Evolutionary conservation across 1,284 basidiomycete species (phyloP), one percentile per base, ranked within the genome.

Genomic region (Irpex sp.): DNA sequence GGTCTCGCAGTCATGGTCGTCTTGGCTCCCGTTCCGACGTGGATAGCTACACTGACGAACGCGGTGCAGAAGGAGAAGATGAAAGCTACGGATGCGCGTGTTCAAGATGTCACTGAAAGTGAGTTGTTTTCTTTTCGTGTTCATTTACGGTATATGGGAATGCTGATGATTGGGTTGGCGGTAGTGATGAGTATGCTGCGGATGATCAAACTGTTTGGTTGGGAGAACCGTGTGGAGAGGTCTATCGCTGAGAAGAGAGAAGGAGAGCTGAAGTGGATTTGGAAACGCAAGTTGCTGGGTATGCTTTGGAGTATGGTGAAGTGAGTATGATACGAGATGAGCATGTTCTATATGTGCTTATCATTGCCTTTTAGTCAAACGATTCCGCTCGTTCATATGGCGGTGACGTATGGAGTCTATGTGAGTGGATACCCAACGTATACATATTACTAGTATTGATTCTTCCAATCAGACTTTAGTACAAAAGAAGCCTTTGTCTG

Each of bases 311-410:
- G 69, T 54, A 70, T 67, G 59, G 66, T 77, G 64, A 82, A 78
- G 78, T 81, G 34, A 57, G 79, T 73, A 4, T 21, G 9, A 13
- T 44, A 40, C 34, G 13, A 52, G 17, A 11, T 1, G 9, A 8
- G 26, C 5, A 7, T 19, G 8, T 19, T 52, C 19, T 3, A 19
- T 7, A 37, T 19, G 17, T 58, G 19, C 55, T 19, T 5, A 13
- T 11, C 36, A 11, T 13, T 17, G 52, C 60, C 19, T n/a, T 47
- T 62, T 60, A 88, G 87, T 73, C 83, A 81, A 65, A 62, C 85
- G 34, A 84, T 92, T 48, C 89, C 91, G 0, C 76, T 90, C 1
- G 68, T 87, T 40, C 87, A 86, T 4, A 92, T 92, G 84, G 73
- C 87, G 38, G 82, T 82, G n/a, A 90, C 91, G 0, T 93, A 86